Conservation (phyloP, 495 filamentous ascomycete species). For the Penicillium atrosanguineum region DNA sequence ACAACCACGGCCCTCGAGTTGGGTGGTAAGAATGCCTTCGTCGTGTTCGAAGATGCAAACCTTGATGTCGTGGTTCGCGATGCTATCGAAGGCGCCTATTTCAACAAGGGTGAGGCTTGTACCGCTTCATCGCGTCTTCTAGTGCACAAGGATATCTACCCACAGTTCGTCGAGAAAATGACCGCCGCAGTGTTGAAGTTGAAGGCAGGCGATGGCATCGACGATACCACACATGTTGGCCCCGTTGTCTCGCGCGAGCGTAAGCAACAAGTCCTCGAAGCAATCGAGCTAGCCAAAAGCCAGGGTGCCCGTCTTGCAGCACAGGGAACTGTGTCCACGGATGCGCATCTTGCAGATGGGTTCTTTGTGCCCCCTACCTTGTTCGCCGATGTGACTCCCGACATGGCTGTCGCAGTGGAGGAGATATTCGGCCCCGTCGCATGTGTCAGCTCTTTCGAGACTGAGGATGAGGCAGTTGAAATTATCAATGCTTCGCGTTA, state of each 20-base stretch:
- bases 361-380: constrained; percentile 60
- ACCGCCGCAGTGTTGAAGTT: constrained; percentile 24
- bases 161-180: constrained; percentile 11
- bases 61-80: constrained; percentile 61
- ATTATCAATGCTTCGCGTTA: constrained; percentile 70
- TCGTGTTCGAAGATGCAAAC: constrained; percentile 54
- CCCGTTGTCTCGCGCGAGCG: constrained; percentile 56
- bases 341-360: constrained; percentile 25
- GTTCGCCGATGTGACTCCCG: constrained; percentile 57
- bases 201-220: constrained; percentile 54
- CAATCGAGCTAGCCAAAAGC: constrained; percentile 47
- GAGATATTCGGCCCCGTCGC: constrained; percentile 69
- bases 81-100: constrained; percentile 45
- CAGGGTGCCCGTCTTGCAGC: constrained; percentile 32
- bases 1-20: constrained; percentile 8
- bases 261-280: constrained; percentile 51
- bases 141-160: constrained; percentile 44
- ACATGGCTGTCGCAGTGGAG: constrained; percentile 53
- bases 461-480: constrained; percentile 57
- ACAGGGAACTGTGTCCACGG: constrained; percentile 7
- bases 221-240: constrained; percentile 56
- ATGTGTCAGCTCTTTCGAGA: constrained; percentile 51
- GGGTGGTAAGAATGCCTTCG: constrained; percentile 44
- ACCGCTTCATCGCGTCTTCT: constrained; percentile 65
- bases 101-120: constrained; percentile 63